A percentile compares a stretch with the other conserved stretches of the same genome.
Evolutionary conservation across 176 grass and related monocot genomes (phyloP).

Genomic region (Aegilops speltoides): DNA sequence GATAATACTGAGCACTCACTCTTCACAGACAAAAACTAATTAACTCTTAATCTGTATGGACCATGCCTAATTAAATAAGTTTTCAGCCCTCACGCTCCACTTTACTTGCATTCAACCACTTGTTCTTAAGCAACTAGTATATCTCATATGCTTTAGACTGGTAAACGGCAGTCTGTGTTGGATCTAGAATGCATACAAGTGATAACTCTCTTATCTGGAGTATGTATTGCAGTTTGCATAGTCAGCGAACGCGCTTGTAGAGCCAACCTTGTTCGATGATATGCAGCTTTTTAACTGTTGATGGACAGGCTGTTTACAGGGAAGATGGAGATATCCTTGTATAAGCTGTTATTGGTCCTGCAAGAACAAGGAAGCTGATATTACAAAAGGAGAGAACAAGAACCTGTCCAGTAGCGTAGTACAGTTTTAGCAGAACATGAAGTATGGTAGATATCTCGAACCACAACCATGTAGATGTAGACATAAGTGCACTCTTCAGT

Average conservation of each 20-base stretch:
- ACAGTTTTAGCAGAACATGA: neutral
- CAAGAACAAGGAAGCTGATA: neutral
- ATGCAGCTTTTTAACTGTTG: neutral
- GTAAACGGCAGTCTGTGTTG: neutral
- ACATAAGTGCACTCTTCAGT: constrained; percentile 8
- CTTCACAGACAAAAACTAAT: neutral
- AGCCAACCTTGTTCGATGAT: constrained; percentile 3
- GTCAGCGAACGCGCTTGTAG: constrained; percentile 7
- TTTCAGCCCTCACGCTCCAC: neutral
- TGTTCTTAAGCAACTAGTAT: neutral
- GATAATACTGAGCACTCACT: constrained; percentile 13
- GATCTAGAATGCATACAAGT: constrained; percentile 10
- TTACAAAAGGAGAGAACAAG: neutral
- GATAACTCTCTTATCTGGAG: neutral
- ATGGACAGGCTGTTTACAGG: constrained; percentile 1
- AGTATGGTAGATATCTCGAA: neutral
- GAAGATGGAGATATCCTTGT: constrained; percentile 2
- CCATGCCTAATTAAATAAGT: constrained; percentile 12
- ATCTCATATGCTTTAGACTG: constrained; percentile 1
- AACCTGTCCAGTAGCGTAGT: neutral
- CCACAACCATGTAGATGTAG: neutral
- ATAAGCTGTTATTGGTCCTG: neutral
- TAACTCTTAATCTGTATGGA: constrained; percentile 16
- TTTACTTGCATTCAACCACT: constrained; percentile 5
- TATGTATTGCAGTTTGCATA: neutral